Base-by-base conservation (phyloP, 2,329 filamentous ascomycete species). In the Dothideomycetidae sp. region DNA sequence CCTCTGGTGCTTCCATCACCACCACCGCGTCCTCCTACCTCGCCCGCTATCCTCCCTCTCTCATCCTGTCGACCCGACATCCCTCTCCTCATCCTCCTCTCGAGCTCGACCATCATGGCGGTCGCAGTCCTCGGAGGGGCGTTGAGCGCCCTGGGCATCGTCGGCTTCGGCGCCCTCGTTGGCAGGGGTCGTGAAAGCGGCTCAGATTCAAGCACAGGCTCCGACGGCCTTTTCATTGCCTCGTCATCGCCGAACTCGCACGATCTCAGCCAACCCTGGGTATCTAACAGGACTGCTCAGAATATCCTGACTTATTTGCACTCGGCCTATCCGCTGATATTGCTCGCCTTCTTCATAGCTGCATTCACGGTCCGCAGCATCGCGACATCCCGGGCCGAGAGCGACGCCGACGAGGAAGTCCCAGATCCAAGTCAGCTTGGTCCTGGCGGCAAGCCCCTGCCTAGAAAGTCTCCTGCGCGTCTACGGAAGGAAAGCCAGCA, bases 391-490 rank as follows among this genome's bases (percentile, higher is more conserved):
- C 30, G 23, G 15, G 62, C 66, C 13, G 64, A 70, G 28, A 58
- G 59, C 47, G 66, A 56, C 52, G 47, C 49, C 34, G 62, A 61
- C 47, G 60, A 64, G 44, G 57, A 58, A 44, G 56, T 61, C 31
- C 55, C 63, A 49, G 5, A 42, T 44, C 37, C 45, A 49, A 53
- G 59, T 29, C 69, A 71, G 46, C 75, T 69, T 37, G 86, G 86
- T n/a, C 85, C 86, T 1, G 86, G 83, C 39, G 88, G 86, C 47
- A 86, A 92, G 56, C 84, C 84, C 21, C 65, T 94, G 37, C 85
- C 84, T 42, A 80, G 75, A 53, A 73, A 58, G 52, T 64, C 62
- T 50, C 36, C 46, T n/a, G 42, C 37, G 11, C 41, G 47, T 47
- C 52, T 66, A 54, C 62, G 63, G 45, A 63, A 65, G 49, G 58